Percentiles rank a stretch among this genome's conserved stretches.
Conservation (phyloP, 169 alveolate genomes). For the Plasmodium inui region DNA sequence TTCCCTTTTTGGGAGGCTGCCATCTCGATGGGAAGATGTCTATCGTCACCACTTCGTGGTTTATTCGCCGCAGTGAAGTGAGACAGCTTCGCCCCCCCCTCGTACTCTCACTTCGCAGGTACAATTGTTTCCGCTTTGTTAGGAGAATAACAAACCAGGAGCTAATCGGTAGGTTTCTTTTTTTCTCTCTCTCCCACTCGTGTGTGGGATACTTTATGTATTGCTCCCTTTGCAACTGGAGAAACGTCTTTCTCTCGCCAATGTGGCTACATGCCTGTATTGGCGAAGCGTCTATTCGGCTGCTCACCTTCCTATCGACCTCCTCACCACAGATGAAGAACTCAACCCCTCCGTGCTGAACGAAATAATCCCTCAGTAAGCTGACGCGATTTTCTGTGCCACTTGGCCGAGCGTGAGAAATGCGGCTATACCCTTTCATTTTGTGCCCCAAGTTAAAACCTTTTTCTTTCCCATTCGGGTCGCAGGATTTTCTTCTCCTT, state of each 20-base stretch:
- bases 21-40: not conserved
- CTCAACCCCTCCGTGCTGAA: conserved; percentile 48
- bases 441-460: not conserved
- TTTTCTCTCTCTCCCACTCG: not conserved
- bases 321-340: conserved; percentile 24
- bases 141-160: not conserved
- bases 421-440: not conserved
- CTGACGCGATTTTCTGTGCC: not conserved
- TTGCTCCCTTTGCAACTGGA: not conserved
- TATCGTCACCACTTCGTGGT: not conserved
- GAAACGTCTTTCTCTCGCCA: not conserved
- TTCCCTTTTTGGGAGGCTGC: not conserved
- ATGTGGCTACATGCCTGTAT: not conserved
- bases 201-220: not conserved
- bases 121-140: not conserved
- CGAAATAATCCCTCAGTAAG: conserved; percentile 65
- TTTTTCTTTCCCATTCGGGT: not conserved
- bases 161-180: not conserved
- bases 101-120: not conserved
- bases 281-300: not conserved
- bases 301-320: not conserved
- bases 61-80: not conserved
- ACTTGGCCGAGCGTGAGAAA: not conserved
- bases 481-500: conserved; percentile 46
- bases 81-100: not conserved